Percentiles rank a stretch among this genome's conserved stretches.
phyloP scores from a whole-genome alignment of 2,329 filamentous ascomycete genomes.

The Periglandula ipomoeae region DNA sequence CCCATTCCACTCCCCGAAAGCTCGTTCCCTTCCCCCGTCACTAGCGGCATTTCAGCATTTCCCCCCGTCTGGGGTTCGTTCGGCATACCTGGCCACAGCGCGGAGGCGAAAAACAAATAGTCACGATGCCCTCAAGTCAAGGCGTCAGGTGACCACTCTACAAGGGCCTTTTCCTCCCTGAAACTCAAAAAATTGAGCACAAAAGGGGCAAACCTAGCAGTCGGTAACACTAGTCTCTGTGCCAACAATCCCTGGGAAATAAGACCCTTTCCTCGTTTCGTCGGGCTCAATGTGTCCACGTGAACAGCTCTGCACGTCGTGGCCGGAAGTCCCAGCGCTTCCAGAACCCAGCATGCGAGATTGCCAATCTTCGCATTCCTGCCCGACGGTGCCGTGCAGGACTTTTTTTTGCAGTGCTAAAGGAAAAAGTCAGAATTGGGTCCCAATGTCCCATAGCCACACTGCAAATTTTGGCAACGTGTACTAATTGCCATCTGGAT shows the following conservation, averaged over 20 bases:
- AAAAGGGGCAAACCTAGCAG: background rate
- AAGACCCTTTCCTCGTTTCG: too few species aligned
- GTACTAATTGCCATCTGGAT: background rate
- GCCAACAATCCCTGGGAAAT: background rate
- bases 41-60: background rate
- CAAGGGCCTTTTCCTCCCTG: background rate
- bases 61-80: too few species aligned
- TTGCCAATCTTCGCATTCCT: slow-evolving; percentile 1
- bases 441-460: too few species aligned
- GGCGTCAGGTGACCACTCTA: slow-evolving; percentile 3
- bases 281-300: background rate
- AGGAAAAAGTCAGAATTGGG: background rate
- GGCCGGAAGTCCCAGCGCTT: background rate
- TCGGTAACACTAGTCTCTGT: background rate
- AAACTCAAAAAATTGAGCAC: background rate
- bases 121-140: slow-evolving; percentile 4
- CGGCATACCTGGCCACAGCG: background rate
- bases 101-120: background rate
- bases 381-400: background rate
- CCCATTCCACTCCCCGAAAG: too few species aligned
- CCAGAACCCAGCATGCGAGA: background rate
- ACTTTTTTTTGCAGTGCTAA: background rate
- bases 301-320: background rate
- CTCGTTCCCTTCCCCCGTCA: too few species aligned
- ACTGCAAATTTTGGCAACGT: too few species aligned